phyloP scores from a whole-genome alignment of 2,329 filamentous ascomycete genomes.

The Exophiala oligosperma region DNA sequence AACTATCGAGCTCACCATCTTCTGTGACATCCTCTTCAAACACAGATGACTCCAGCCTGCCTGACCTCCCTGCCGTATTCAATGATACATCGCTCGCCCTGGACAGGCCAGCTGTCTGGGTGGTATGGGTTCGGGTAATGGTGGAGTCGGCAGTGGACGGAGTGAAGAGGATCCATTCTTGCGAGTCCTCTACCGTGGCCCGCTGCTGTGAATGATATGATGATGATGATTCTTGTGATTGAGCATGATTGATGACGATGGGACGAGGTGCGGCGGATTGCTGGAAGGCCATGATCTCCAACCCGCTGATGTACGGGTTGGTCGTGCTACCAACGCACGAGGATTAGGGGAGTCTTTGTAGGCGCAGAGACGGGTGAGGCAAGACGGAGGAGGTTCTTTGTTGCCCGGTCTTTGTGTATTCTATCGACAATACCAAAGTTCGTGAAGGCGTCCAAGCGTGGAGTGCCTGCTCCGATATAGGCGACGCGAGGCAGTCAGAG shows the following conservation, averaged over 20 bases:
- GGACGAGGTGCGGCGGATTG: constrained; percentile 23
- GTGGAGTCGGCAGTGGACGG: constrained; percentile 66
- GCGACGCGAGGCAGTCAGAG: constrained; percentile 5
- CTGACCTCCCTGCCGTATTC: constrained; percentile 62
- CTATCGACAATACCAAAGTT: neutral
- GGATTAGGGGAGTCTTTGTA: neutral
- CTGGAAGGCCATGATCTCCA: constrained; percentile 28
- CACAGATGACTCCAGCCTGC: constrained; percentile 49
- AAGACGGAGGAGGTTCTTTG: constrained; percentile 1
- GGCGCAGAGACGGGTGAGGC: neutral
- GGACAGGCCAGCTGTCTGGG: constrained; percentile 68
- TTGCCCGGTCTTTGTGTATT: constrained; percentile 10
- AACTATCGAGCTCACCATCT: constrained; percentile 84
- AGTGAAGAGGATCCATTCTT: constrained; percentile 97
- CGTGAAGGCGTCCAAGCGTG: constrained; percentile 3
- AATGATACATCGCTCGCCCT: constrained; percentile 79
- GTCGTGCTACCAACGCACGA: constrained; percentile 19
- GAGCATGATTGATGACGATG: constrained; percentile 18
- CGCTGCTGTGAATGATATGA: constrained; percentile 29
- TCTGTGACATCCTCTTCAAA: constrained; percentile 51
- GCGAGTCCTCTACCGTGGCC: constrained; percentile 61
- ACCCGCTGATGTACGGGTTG: constrained; percentile 17
- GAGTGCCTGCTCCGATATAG: constrained; percentile 19
- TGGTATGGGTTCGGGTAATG: constrained; percentile 66
- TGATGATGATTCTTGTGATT: constrained; percentile 19